Conservation (phyloP, 1,139 yeast genomes). For the Diutina catenulata region DNA sequence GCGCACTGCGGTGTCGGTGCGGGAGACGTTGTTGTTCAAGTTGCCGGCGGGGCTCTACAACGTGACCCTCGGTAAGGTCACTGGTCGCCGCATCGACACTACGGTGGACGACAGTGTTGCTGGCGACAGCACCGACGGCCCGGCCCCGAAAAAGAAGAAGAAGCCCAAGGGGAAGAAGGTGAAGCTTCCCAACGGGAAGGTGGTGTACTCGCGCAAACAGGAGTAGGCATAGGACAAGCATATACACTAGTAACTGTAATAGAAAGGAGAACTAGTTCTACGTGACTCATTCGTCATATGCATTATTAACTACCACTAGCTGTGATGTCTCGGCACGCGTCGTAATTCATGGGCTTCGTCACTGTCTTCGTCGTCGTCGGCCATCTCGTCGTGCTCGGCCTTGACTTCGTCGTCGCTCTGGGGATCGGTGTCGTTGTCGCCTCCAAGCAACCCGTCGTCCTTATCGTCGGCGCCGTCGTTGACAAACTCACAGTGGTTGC, state of each 20-base stretch:
- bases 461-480: constrained; percentile 12
- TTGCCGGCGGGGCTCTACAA: constrained; percentile 38
- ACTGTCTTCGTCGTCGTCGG: constrained; percentile 11
- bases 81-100: constrained; percentile 16
- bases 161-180: constrained; percentile 31
- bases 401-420: constrained; percentile 6
- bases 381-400: constrained; percentile 11
- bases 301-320: background rate
- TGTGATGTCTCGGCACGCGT: background rate
- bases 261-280: too few species aligned
- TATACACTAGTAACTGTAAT: background rate
- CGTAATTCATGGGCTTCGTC: constrained; percentile 1
- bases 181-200: constrained; percentile 51
- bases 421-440: background rate
- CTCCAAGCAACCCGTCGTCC: too few species aligned
- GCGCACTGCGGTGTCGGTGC: constrained; percentile 28
- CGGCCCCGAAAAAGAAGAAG: constrained; percentile 20
- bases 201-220: constrained; percentile 33
- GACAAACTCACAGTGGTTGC: constrained; percentile 24
- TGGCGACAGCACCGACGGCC: constrained; percentile 8
- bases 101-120: constrained; percentile 11
- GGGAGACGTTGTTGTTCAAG: constrained; percentile 43
- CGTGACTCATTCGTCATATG: background rate
- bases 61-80: constrained; percentile 25
- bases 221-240: background rate